Percentiles rank a stretch among this genome's conserved stretches.
These are phyloP conservation scores for Aureoboletus auriporus DNA, from an alignment of 768 basidiomycete species.

Conservation along the genomic window DNA sequence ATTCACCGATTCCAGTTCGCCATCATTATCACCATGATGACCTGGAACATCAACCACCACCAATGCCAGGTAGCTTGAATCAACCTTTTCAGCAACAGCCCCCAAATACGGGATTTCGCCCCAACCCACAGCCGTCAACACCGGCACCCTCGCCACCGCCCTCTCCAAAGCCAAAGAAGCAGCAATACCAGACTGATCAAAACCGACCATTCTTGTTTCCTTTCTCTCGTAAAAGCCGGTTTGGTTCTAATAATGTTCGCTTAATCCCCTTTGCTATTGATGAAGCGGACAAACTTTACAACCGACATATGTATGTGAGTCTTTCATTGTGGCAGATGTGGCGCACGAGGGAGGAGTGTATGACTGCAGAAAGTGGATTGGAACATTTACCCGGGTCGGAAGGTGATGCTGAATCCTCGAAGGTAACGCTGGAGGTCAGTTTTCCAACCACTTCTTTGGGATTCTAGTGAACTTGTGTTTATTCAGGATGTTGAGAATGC, in stretches of 20 bases:
- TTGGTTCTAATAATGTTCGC: slow-evolving; percentile 49
- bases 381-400: slow-evolving; percentile 73
- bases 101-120: slow-evolving; percentile 26
- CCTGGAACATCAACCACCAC: slow-evolving; percentile 45
- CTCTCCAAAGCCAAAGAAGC: slow-evolving; percentile 91
- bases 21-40: slow-evolving; percentile 93
- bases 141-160: slow-evolving; percentile 88
- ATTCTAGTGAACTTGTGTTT: slow-evolving; percentile 1
- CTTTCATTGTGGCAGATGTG: slow-evolving; percentile 91
- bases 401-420: slow-evolving; percentile 50
- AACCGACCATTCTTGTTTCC: slow-evolving; percentile 92
- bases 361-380: slow-evolving; percentile 89
- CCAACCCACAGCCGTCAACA: slow-evolving; percentile 70
- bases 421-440: slow-evolving; percentile 40
- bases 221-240: slow-evolving; percentile 64
- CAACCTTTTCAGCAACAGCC: slow-evolving; percentile 35
- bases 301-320: slow-evolving; percentile 86
- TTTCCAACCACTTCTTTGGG: neutral
- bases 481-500: slow-evolving; percentile 53
- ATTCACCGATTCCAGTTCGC: slow-evolving; percentile 89
- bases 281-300: slow-evolving; percentile 90
- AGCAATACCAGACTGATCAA: slow-evolving; percentile 98
- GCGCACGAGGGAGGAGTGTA: slow-evolving; percentile 92
- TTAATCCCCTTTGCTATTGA: slow-evolving; percentile 95
- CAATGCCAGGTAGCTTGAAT: slow-evolving; percentile 33